Evolutionary conservation across 208 protist genomes (phyloP).

Genomic region (Leishmania lainsoni): DNA sequence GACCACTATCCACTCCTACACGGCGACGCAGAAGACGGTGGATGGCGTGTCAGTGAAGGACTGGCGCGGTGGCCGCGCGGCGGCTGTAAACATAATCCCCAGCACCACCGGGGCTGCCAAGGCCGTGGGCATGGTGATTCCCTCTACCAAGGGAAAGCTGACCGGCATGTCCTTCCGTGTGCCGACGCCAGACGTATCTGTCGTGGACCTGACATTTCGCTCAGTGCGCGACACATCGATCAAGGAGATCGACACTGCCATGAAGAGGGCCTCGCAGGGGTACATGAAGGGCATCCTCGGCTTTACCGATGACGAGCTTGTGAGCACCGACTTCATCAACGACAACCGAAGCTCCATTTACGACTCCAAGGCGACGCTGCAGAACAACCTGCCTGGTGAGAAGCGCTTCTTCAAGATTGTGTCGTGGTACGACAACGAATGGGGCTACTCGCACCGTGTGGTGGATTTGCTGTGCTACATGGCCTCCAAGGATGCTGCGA

Average conservation of each 20-base stretch:
- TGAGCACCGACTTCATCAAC: conserved; percentile 98
- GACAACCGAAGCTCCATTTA: conserved; percentile 97
- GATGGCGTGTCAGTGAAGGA: conserved; percentile 98
- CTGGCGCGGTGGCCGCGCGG: conserved; percentile 97
- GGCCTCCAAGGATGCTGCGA: conserved; percentile 51
- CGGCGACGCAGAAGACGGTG: conserved; percentile 98
- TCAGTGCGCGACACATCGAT: conserved; percentile 93
- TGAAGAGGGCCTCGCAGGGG: conserved; percentile 93
- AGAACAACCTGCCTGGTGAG: conserved; percentile 89
- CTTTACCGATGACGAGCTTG: conserved; percentile 98
- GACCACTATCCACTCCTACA: conserved; percentile 99
- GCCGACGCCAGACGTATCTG: conserved; percentile 98
- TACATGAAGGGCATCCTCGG: conserved; percentile 96
- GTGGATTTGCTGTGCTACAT: conserved; percentile 96
- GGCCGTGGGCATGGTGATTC: conserved; percentile 97
- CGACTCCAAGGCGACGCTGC: conserved; percentile 97
- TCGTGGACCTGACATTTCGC: conserved; percentile 97
- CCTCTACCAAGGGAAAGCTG: conserved; percentile 88
- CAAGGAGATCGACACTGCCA: conserved; percentile 95
- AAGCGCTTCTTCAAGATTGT: conserved; percentile 99
- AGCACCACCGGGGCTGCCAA: conserved; percentile 98
- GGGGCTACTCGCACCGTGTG: conserved; percentile 98
- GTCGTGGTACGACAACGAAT: conserved; percentile 99
- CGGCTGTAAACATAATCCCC: conserved; percentile 99
- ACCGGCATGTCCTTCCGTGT: conserved; percentile 99